Evolutionary conservation across 306 rosid species (phyloP), one percentile per base, ranked within the genome.

Genomic region (Citrullus mucosospermus): DNA sequence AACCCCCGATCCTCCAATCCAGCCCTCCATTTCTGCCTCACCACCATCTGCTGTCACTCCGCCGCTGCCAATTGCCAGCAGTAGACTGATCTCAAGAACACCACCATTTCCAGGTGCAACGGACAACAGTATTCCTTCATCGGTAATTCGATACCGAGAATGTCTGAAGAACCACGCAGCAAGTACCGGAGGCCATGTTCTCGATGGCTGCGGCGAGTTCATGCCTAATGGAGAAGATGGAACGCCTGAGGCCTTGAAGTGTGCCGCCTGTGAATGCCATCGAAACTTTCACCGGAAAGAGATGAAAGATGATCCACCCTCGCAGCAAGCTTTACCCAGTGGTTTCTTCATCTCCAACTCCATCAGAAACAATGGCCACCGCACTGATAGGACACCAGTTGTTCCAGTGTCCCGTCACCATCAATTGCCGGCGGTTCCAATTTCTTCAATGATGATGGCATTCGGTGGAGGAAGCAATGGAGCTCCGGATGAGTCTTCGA

Each of bases 201-300:
- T 93, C 7, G 99, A 96, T 61, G 99, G 99, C 1, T 96, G 99
- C 71, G 96, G 98, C n/a, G 99, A 96, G 80, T 96, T 96, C 89
- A 96, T 93, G 99, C 93, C 98, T 14, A 79, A 87, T 20, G 96
- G 96, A 57, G 97, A 85, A 57, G 88, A 88, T 46, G 91, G 89
- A 76, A 76, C 89, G 1, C 81, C 80, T 3, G 93, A 87, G 81
- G 87, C 91, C 12, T 67, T 92, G 25, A 83, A 78, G 67, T 96
- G 99, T 25, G 97, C 99, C 0, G 99, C 97, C 10, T 93, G 99
- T 78, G 96, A 96, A 0, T 96, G 99, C 82, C 99, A 96, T 85
- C 87, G 99, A 8, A 96, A 85, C 81, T 96, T 96, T 59, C 99
- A 96, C 67, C 46, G 97, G 44, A 92, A 88, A 82, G 96, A 93